phyloP scores from a whole-genome alignment of 176 grass and related monocot genomes.

The Avena eriantha region DNA sequence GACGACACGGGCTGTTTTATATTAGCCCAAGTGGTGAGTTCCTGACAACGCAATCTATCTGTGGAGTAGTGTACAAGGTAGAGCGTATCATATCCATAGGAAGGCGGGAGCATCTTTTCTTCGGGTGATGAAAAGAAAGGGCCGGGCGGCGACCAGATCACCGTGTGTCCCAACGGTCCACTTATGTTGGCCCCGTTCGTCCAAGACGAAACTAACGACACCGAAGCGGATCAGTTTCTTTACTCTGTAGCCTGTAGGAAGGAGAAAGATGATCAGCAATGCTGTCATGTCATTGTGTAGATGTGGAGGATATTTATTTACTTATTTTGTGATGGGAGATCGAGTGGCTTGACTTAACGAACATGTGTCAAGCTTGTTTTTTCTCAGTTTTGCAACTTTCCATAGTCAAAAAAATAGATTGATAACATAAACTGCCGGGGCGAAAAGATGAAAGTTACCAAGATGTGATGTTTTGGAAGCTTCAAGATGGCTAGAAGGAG shows the following conservation, averaged over 20 bases:
- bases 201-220: constrained; percentile 11
- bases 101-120: neutral
- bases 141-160: neutral
- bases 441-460: neutral
- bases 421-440: neutral
- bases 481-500: neutral
- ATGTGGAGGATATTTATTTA: constrained; percentile 28
- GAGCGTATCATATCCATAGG: constrained; percentile 1
- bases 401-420: neutral
- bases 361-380: constrained; percentile 14
- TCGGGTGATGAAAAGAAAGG: neutral
- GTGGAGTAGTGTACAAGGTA: constrained; percentile 23
- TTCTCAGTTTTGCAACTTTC: neutral
- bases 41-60: constrained; percentile 33
- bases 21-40: constrained; percentile 34
- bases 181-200: neutral
- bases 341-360: constrained; percentile 26
- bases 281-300: neutral
- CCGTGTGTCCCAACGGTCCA: constrained; percentile 2
- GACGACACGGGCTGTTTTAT: constrained; percentile 45
- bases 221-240: neutral
- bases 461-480: neutral
- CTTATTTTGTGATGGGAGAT: neutral
- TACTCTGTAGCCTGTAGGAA: neutral
- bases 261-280: neutral